Conservation (phyloP, 2,329 filamentous ascomycete species). For the Epichloe baconii region DNA sequence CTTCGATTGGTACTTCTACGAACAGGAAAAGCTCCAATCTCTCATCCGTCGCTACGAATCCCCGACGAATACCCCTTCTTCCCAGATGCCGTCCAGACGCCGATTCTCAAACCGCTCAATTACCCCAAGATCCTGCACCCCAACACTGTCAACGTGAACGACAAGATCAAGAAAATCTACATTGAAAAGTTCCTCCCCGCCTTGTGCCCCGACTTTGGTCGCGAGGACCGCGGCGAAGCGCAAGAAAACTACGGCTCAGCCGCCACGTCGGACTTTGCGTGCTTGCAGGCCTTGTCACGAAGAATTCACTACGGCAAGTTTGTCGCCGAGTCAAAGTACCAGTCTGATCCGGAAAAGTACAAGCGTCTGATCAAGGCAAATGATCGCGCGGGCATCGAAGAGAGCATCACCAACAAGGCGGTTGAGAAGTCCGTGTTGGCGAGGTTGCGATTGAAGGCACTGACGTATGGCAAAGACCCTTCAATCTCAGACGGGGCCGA, state of each 20-base stretch:
- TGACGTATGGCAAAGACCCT: constrained; percentile 87
- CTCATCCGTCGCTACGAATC: constrained; percentile 89
- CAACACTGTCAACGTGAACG: constrained; percentile 86
- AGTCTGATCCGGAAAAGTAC: constrained; percentile 67
- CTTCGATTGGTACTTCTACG: constrained; percentile 83
- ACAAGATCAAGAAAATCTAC: constrained; percentile 76
- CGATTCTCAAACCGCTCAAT: constrained; percentile 74
- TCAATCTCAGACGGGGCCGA: constrained; percentile 42
- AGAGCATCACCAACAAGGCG: constrained; percentile 76
- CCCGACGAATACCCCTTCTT: constrained; percentile 97
- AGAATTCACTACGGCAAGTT: constrained; percentile 98
- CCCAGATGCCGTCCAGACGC: constrained; percentile 61
- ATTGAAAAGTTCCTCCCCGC: constrained; percentile 69
- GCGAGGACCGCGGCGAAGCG: constrained; percentile 66
- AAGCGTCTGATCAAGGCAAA: constrained; percentile 68
- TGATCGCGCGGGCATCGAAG: constrained; percentile 71
- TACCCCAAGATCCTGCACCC: constrained; percentile 81
- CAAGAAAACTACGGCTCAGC: constrained; percentile 93
- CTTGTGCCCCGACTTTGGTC: constrained; percentile 67
- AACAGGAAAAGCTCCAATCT: constrained; percentile 85
- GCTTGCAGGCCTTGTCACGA: constrained; percentile 77
- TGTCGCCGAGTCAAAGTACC: constrained; percentile 92
- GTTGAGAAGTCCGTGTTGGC: constrained; percentile 91
- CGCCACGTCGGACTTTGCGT: constrained; percentile 80
- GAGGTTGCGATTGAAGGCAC: constrained; percentile 73